Conservation (phyloP, 352 stramenopile species). For the Globisporangium nunn region DNA sequence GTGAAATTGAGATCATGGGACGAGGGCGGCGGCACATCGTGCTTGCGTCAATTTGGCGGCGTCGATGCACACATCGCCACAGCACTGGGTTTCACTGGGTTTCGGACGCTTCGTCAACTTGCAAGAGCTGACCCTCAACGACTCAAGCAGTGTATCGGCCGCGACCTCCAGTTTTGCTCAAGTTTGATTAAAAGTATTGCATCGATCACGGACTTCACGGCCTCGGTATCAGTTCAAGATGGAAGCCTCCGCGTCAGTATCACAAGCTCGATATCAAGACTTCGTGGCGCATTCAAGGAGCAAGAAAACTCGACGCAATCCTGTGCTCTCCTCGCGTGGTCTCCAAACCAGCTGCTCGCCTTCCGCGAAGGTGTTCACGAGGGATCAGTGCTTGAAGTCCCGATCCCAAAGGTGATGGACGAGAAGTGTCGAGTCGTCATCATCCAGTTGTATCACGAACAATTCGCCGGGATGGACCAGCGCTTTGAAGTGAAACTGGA, state of each 20-base stretch:
- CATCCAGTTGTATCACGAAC: constrained; percentile 19
- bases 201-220: constrained; percentile 15
- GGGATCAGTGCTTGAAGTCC: constrained; percentile 3
- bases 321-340: constrained; percentile 13
- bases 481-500: constrained; percentile 8
- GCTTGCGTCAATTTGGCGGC: constrained; percentile 17
- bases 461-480: constrained; percentile 18
- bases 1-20: constrained; percentile 22
- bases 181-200: constrained; percentile 12
- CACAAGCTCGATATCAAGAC: background rate
- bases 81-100: constrained; percentile 23
- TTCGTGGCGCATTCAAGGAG: background rate
- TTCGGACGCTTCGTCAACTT: constrained; percentile 21
- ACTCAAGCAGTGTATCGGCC: constrained; percentile 16
- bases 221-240: background rate
- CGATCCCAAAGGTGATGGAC: background rate
- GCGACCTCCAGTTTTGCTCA: constrained; percentile 12
- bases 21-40: constrained; percentile 9
- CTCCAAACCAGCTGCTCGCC: constrained; percentile 12
- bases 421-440: constrained; percentile 10
- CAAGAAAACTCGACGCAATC: background rate
- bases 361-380: constrained; percentile 10
- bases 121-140: constrained; percentile 9
- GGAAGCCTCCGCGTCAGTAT: constrained; percentile 5
- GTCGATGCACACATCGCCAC: constrained; percentile 11